Conservation (phyloP, 768 basidiomycete genomes). For the Termitomyces sp. region DNA sequence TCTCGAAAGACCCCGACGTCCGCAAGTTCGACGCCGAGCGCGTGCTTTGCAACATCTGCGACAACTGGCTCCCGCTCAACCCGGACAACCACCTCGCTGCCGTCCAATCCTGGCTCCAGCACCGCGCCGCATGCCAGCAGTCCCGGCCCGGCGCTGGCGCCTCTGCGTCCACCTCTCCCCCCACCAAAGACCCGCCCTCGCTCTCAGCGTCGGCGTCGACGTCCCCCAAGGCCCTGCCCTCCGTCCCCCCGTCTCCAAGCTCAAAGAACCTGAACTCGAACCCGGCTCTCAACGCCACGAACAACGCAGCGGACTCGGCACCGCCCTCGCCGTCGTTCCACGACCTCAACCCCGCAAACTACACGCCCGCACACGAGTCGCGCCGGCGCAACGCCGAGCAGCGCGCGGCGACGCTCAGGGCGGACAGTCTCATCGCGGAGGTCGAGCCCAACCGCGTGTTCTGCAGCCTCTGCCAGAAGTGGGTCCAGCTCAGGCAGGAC, state of each 20-base stretch:
- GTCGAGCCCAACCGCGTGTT: conserved; percentile 77
- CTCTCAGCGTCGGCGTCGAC: neutral
- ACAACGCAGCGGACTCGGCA: too few species aligned
- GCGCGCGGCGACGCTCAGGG: conserved; percentile 65
- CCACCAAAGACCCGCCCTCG: too few species aligned
- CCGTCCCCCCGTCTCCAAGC: neutral
- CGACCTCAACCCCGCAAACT: conserved; percentile 56
- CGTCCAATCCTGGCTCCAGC: conserved; percentile 63
- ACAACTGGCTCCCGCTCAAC: conserved; percentile 61
- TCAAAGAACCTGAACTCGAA: neutral
- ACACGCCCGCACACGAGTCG: conserved; percentile 58
- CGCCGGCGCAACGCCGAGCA: conserved; percentile 77
- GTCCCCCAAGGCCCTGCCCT: neutral
- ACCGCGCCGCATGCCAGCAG: conserved; percentile 55
- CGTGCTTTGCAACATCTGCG: conserved; percentile 65
- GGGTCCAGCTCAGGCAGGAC: conserved; percentile 81
- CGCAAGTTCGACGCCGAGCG: conserved; percentile 75
- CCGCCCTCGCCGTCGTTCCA: conserved; percentile 34
- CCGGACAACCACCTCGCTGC: conserved; percentile 58
- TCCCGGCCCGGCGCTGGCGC: neutral
- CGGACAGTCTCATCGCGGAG: conserved; percentile 59
- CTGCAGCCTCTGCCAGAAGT: conserved; percentile 72
- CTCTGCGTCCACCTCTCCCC: too few species aligned
- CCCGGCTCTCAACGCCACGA: too few species aligned
- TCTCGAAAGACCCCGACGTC: conserved; percentile 66